Conservation (phyloP, 2,329 filamentous ascomycete species). For the Colletotrichum chlorophyti region DNA sequence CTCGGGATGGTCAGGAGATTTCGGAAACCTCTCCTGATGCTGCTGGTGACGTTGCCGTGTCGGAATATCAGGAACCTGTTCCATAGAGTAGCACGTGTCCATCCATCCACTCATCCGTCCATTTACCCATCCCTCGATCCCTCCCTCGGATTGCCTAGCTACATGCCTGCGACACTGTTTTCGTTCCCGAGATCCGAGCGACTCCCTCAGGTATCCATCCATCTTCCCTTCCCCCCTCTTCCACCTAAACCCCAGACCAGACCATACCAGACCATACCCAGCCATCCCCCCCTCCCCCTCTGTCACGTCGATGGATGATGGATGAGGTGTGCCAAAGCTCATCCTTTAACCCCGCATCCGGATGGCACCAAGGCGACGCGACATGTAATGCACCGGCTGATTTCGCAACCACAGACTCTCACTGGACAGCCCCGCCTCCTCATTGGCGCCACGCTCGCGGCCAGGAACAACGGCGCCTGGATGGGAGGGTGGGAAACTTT, state of each 20-base stretch:
- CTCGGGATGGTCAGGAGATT: slow-evolving; percentile 15
- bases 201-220: slow-evolving; percentile 21
- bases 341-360: slow-evolving; percentile 26
- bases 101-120: neutral
- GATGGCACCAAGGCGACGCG: slow-evolving; percentile 25
- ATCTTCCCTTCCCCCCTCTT: neutral
- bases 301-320: slow-evolving; percentile 25
- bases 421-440: neutral
- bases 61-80: neutral
- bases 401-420: slow-evolving; percentile 16
- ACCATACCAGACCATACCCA: neutral
- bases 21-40: slow-evolving; percentile 5
- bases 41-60: slow-evolving; percentile 8
- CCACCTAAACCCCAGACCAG: no score
- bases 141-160: neutral
- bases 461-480: slow-evolving; percentile 21
- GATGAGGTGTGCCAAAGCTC: slow-evolving; percentile 24
- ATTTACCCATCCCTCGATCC: neutral
- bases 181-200: slow-evolving; percentile 25
- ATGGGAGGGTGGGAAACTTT: slow-evolving; percentile 28
- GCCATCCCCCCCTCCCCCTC: neutral
- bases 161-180: neutral
- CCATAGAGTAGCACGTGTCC: neutral
- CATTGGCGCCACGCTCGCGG: slow-evolving; percentile 10
- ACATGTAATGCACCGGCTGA: slow-evolving; percentile 25